Percentiles rank a stretch among this genome's conserved stretches.
These are phyloP conservation scores for Penicillium oxalicum DNA, from an alignment of 2,329 filamentous ascomycete genomes.

Conservation along the genomic window DNA sequence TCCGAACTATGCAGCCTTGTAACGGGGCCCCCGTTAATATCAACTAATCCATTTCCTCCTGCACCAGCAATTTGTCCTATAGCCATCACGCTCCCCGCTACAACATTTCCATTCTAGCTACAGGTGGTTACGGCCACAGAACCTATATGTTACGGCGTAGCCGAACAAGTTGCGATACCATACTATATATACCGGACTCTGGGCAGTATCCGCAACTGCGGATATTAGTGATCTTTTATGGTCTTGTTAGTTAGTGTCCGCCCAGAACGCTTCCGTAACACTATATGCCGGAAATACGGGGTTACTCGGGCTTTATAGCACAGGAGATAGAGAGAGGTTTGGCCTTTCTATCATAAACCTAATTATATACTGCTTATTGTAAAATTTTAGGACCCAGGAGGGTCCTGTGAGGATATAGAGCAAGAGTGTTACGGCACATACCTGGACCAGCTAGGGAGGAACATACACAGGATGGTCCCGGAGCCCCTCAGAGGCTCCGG, in stretches of 20 bases:
- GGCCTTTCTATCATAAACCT: neutral
- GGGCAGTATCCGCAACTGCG: no score
- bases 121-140: conserved; percentile 5
- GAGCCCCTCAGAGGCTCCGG: no score
- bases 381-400: no score
- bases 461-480: no score
- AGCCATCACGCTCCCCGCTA: conserved; percentile 4
- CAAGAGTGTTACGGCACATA: no score
- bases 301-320: neutral
- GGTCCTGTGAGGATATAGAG: no score
- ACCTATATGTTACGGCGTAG: conserved; percentile 3
- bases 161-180: no score
- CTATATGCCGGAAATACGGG: neutral
- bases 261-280: no score
- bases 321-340: neutral
- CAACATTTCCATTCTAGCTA: conserved; percentile 10
- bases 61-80: conserved; percentile 10
- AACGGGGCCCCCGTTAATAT: conserved; percentile 7
- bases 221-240: no score
- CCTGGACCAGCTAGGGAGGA: no score
- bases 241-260: no score
- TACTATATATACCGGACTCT: no score
- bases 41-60: conserved; percentile 4
- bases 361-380: neutral
- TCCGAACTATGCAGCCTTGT: conserved; percentile 2